phyloP scores from a whole-genome alignment of 2,329 filamentous ascomycete genomes.

The Aspergillus sp. region DNA sequence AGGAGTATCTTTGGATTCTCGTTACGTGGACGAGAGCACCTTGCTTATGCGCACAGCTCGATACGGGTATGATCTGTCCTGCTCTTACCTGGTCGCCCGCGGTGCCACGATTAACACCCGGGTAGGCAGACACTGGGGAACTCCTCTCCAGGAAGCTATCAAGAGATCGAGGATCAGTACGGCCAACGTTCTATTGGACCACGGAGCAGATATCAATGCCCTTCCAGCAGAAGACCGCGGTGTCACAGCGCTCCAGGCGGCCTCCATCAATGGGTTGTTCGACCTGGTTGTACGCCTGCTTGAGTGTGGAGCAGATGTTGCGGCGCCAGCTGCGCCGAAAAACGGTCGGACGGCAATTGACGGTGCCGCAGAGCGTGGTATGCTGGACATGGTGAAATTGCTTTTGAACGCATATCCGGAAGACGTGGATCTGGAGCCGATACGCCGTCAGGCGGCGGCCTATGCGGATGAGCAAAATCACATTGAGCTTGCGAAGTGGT shows the following conservation, averaged over 20 bases:
- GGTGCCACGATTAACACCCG: not conserved
- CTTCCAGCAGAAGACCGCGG: not conserved
- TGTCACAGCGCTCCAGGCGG: not conserved
- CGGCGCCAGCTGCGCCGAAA: not conserved
- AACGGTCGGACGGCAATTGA: not conserved
- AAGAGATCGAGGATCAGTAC: fast-evolving
- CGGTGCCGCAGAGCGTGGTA: not conserved
- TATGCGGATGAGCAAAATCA: not conserved
- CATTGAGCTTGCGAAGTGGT: not conserved
- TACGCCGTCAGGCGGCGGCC: not conserved
- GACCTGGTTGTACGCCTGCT: not conserved
- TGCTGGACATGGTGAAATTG: not conserved
- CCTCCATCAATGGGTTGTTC: not conserved
- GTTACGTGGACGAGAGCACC: not conserved
- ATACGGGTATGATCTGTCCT: not conserved
- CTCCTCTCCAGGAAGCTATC: not conserved
- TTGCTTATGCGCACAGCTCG: not conserved
- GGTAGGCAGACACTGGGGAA: not conserved
- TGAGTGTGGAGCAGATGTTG: not conserved
- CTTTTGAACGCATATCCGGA: not conserved
- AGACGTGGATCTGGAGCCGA: not conserved
- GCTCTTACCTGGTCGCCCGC: not conserved
- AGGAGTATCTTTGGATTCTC: not conserved
- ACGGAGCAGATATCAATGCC: not conserved
- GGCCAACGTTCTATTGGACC: not conserved